Conservation (phyloP, 2,329 filamentous ascomycete species). For the Botryotinia convoluta region DNA sequence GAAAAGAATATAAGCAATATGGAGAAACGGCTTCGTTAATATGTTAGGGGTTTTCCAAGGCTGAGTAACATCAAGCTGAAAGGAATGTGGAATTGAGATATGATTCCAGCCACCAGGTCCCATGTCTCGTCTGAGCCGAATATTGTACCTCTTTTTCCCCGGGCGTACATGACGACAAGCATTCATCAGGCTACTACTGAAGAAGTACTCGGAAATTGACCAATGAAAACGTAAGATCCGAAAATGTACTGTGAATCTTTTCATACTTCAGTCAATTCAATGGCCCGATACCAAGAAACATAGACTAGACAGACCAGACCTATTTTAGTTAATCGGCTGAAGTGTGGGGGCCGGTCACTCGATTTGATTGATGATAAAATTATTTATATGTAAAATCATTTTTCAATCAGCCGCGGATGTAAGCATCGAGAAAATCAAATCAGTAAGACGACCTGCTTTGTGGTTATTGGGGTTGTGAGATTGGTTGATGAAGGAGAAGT, state of each 20-base stretch:
- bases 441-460: constrained; percentile 1
- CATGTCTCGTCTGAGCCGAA: constrained; percentile 13
- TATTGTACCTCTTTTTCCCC: background rate
- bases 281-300: constrained; percentile 1
- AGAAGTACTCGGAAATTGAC: constrained; percentile 16
- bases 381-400: background rate
- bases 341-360: background rate
- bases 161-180: constrained; percentile 13
- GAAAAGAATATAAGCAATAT: background rate
- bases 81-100: constrained; percentile 12
- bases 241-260: background rate
- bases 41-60: background rate
- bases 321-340: constrained; percentile 1
- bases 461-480: background rate
- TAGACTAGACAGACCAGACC: background rate
- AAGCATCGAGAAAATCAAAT: background rate
- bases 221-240: background rate
- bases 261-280: background rate
- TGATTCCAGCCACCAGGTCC: constrained; percentile 13
- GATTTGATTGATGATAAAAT: background rate
- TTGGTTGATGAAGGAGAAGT: constrained; percentile 3
- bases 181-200: constrained; percentile 7
- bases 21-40: constrained; percentile 10
- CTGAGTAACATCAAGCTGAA: constrained; percentile 20
- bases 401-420: constrained; percentile 2